A percentile compares a stretch with the other conserved stretches of the same genome.
Conservation (phyloP, 2,329 filamentous ascomycete genomes). For the Fusarium siculi region DNA sequence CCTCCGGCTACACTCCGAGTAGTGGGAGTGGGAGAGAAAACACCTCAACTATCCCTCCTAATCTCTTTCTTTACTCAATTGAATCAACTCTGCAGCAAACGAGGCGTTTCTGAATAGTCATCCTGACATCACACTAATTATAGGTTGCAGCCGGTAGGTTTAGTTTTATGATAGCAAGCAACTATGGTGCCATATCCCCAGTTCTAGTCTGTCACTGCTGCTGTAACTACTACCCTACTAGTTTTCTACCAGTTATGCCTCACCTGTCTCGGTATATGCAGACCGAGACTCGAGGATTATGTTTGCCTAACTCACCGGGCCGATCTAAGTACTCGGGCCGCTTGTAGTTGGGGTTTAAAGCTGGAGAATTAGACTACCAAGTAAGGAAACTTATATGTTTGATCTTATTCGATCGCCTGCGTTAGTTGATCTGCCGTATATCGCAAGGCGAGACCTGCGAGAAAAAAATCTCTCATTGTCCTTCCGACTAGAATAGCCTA, state of each 20-base stretch:
- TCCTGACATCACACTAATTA: conserved; percentile 27
- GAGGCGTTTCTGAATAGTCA: conserved; percentile 28
- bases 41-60: conserved; percentile 17
- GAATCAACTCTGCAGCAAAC: conserved; percentile 26
- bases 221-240: neutral
- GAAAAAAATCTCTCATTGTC: conserved; percentile 30
- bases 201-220: neutral
- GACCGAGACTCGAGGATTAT: conserved; percentile 18
- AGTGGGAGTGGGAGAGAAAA: conserved; percentile 16
- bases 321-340: conserved; percentile 37
- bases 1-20: conserved; percentile 21
- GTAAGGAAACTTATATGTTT: neutral
- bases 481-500: conserved; percentile 6
- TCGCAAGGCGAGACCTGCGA: neutral
- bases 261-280: conserved; percentile 15
- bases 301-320: conserved; percentile 22
- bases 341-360: conserved; percentile 21
- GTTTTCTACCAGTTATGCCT: neutral
- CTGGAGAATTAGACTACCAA: neutral
- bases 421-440: conserved; percentile 1
- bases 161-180: conserved; percentile 1
- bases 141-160: neutral
- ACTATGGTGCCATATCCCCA: conserved; percentile 8
- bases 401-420: conserved; percentile 10
- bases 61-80: conserved; percentile 1